Percentiles rank a stretch among this genome's conserved stretches.
Conservation (phyloP, 2,329 filamentous ascomycete genomes). For the Epichloe elymi region DNA sequence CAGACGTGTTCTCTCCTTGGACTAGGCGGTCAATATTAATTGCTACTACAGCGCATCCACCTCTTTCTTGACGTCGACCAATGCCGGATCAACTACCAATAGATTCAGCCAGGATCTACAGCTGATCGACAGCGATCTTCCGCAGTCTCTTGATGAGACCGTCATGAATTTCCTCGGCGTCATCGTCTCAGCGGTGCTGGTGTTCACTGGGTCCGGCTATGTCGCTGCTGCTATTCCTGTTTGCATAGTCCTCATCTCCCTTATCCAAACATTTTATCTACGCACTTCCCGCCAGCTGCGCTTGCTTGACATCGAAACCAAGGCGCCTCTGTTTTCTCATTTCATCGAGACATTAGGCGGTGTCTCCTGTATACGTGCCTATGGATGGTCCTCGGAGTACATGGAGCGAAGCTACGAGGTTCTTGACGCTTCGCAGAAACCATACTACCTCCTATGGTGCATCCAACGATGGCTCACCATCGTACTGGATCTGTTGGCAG, state of each 20-base stretch:
- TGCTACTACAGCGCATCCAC: constrained; percentile 12
- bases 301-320: constrained; percentile 18
- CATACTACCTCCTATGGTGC: constrained; percentile 28
- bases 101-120: constrained; percentile 28
- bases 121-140: constrained; percentile 23
- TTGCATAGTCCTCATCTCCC: constrained; percentile 10
- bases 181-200: constrained; percentile 22
- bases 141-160: constrained; percentile 16
- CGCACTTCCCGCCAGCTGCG: constrained; percentile 19
- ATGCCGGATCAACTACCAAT: constrained; percentile 22
- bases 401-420: constrained; percentile 8
- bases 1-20: neutral
- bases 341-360: constrained; percentile 16
- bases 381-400: constrained; percentile 16
- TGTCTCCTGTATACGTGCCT: constrained; percentile 20
- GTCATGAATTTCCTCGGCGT: constrained; percentile 10
- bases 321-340: constrained; percentile 16
- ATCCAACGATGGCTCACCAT: constrained; percentile 37
- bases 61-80: constrained; percentile 22
- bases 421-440: constrained; percentile 23
- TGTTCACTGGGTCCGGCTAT: constrained; percentile 32
- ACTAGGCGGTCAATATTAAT: neutral
- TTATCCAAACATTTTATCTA: constrained; percentile 19
- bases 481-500: constrained; percentile 32
- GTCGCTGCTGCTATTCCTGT: constrained; percentile 33